phyloP scores from a whole-genome alignment of 164 flowering plant genomes.

The Magnolia officinalis region DNA sequence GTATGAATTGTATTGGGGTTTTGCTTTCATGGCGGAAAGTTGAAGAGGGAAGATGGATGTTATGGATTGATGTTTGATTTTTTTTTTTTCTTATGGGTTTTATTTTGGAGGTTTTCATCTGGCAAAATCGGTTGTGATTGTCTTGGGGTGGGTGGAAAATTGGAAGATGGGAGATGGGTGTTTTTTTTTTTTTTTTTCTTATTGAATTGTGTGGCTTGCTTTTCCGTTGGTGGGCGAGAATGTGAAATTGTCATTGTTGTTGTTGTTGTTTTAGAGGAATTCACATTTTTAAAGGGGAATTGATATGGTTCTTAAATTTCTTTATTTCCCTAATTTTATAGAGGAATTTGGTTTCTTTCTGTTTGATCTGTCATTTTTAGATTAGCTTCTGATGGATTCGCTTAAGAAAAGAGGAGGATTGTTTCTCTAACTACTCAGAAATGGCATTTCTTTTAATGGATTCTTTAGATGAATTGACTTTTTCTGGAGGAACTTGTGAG shows the following conservation, averaged over 20 bases:
- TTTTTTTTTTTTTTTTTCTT: too few relatives aligned
- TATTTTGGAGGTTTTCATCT: neutral
- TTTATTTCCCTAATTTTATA: neutral
- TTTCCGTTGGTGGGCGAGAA: too few relatives aligned
- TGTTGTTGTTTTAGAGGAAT: too few relatives aligned
- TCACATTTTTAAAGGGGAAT: neutral
- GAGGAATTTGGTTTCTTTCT: neutral
- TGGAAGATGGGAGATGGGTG: neutral
- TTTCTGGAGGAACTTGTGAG: neutral
- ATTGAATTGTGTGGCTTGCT: too few relatives aligned
- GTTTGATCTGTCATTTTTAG: too few relatives aligned
- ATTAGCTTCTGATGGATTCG: neutral
- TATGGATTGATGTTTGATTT: neutral
- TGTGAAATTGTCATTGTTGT: too few relatives aligned
- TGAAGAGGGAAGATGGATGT: neutral
- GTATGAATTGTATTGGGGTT: neutral
- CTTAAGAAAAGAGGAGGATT: neutral
- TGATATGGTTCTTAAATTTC: neutral
- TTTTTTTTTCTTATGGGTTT: neutral
- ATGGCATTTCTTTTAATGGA: neutral
- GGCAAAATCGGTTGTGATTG: neutral
- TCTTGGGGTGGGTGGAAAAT: neutral
- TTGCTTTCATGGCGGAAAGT: neutral
- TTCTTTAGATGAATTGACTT: neutral
- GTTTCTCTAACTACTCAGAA: neutral